phyloP scores from a whole-genome alignment of 225 moss, liverwort and hornwort genomes.

The Anthoceros angustus region DNA sequence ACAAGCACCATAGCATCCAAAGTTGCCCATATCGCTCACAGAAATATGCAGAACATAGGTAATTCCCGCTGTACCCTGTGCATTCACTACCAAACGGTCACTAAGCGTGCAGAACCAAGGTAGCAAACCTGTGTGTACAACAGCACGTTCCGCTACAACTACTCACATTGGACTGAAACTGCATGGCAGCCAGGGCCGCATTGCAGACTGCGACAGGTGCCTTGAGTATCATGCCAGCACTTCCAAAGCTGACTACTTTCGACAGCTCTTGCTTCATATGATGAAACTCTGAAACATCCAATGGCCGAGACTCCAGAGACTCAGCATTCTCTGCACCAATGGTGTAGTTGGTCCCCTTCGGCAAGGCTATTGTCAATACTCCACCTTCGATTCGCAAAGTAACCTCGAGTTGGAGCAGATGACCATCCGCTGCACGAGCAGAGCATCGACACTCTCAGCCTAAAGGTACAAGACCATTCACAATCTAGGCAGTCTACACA shows the following conservation, averaged over 20 bases:
- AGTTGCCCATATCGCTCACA: not conserved
- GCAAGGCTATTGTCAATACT: not conserved
- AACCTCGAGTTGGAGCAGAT: not conserved
- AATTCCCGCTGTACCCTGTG: not conserved
- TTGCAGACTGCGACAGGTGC: not conserved
- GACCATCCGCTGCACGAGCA: not conserved
- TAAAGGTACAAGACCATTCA: not conserved
- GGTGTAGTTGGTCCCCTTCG: not conserved
- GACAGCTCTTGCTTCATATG: not conserved
- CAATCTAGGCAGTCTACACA: too few relatives aligned
- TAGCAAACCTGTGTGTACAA: not conserved
- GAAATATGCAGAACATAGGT: not conserved
- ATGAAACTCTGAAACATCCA: not conserved
- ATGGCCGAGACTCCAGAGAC: not conserved
- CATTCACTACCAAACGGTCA: not conserved
- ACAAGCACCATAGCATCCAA: not conserved
- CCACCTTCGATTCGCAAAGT: not conserved
- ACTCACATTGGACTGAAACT: not conserved
- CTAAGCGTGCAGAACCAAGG: not conserved
- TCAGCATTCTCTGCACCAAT: not conserved
- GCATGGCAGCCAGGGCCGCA: not conserved
- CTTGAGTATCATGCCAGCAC: not conserved
- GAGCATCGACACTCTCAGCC: not conserved
- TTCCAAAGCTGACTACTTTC: not conserved
- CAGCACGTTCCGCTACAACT: not conserved